Evolutionary conservation across 805 yeast genomes (phyloP).

Genomic region (Yarrowia phangngaensis): DNA sequence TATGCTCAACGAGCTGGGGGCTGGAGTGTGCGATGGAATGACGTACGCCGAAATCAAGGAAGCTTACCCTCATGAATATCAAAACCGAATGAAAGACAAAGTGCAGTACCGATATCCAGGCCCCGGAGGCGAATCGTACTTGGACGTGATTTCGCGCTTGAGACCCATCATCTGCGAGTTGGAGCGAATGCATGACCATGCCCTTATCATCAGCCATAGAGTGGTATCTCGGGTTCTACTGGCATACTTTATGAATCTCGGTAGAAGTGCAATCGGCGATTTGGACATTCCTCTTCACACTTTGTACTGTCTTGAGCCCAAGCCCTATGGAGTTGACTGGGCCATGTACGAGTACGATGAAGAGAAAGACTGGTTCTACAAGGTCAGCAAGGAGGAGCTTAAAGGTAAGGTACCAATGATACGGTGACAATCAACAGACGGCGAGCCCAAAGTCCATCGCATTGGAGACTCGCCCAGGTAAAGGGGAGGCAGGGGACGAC

Average conservation of each 20-base stretch:
- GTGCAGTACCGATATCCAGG: slow-evolving; percentile 91
- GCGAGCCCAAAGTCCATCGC: slow-evolving; percentile 24
- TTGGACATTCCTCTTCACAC: slow-evolving; percentile 92
- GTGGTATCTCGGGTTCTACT: slow-evolving; percentile 84
- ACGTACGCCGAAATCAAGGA: slow-evolving; percentile 82
- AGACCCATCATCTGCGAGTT: slow-evolving; percentile 88
- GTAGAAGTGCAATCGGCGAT: slow-evolving; percentile 74
- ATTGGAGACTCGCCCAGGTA: slow-evolving; percentile 18
- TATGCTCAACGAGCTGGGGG: slow-evolving; percentile 89
- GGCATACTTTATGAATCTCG: slow-evolving; percentile 82
- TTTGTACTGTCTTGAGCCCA: slow-evolving; percentile 81
- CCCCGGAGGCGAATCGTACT: slow-evolving; percentile 91
- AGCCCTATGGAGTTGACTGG: slow-evolving; percentile 96
- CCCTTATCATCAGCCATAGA: slow-evolving; percentile 78
- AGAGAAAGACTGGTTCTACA: slow-evolving; percentile 66
- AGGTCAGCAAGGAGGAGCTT: slow-evolving; percentile 45
- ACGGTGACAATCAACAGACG: slow-evolving; percentile 21
- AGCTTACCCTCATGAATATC: slow-evolving; percentile 71
- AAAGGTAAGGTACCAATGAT: slow-evolving; percentile 18
- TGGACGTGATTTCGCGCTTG: slow-evolving; percentile 87
- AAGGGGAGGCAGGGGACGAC: neutral
- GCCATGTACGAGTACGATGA: slow-evolving; percentile 84
- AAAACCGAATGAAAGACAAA: slow-evolving; percentile 70
- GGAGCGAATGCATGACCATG: slow-evolving; percentile 85
- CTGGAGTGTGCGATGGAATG: slow-evolving; percentile 89